Conservation (phyloP, 106 monocot genomes). For the Platanthera guangdongensis region DNA sequence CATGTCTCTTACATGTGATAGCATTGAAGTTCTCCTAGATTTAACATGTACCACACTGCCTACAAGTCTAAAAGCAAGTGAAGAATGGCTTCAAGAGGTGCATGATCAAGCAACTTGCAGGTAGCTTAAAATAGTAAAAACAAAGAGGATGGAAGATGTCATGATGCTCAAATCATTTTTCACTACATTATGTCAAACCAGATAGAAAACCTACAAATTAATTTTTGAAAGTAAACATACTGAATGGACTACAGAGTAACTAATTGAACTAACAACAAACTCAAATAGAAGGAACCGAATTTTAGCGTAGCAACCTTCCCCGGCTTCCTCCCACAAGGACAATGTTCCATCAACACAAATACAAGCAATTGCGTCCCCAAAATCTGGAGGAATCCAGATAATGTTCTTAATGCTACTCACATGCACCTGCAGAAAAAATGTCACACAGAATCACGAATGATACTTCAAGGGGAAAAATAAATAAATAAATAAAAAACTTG, state of each 20-base stretch:
- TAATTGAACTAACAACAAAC: not conserved
- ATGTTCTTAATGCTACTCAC: conserved; percentile 36
- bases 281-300: not conserved
- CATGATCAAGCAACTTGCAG: too few relatives aligned
- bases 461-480: not conserved
- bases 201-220: not conserved
- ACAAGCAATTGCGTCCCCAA: conserved; percentile 85
- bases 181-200: not conserved
- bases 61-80: too few relatives aligned
- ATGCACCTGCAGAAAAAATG: conserved; percentile 37
- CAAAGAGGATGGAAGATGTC: not conserved
- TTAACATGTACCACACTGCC: not conserved
- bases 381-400: conserved; percentile 88
- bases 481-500: not conserved
- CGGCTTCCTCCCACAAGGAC: conserved; percentile 89
- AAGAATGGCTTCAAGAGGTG: not conserved
- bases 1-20: not conserved
- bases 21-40: not conserved
- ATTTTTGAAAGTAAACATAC: not conserved
- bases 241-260: not conserved
- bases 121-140: not conserved
- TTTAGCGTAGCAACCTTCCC: conserved; percentile 42
- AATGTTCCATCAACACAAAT: conserved; percentile 67
- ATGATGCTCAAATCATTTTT: not conserved
- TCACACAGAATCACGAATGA: too few relatives aligned